Percentiles rank a stretch among this genome's conserved stretches.
Evolutionary conservation across 176 grass and related monocot species (phyloP).

Genomic region (Pontederia paniculata): DNA sequence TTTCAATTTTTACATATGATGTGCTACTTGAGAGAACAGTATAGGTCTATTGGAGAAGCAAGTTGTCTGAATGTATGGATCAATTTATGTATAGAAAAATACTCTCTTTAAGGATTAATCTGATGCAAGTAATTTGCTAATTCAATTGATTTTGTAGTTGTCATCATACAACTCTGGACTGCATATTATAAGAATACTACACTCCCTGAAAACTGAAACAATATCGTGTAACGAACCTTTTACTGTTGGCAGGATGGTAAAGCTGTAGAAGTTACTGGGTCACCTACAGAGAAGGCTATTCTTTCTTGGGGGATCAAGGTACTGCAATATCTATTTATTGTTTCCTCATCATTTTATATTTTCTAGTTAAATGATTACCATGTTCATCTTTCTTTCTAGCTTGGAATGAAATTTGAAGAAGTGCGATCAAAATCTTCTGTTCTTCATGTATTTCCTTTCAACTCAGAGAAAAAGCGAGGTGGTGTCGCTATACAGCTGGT

Average conservation of each 20-base stretch:
- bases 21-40: not conserved
- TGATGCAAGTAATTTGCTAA: too few species aligned
- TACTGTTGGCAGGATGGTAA: conserved; percentile 33
- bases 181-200: too few species aligned
- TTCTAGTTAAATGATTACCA: conserved; percentile 1
- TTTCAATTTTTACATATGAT: too few species aligned
- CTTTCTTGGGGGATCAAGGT: conserved; percentile 78
- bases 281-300: conserved; percentile 93
- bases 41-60: too few species aligned
- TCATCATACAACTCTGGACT: too few species aligned
- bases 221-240: not conserved
- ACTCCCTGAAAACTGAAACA: not conserved
- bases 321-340: conserved; percentile 17
- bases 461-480: conserved; percentile 74
- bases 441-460: conserved; percentile 78
- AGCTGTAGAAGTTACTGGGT: conserved; percentile 60
- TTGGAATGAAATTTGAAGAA: conserved; percentile 60
- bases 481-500: conserved; percentile 62
- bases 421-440: conserved; percentile 63
- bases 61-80: too few species aligned
- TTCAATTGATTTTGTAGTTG: too few species aligned
- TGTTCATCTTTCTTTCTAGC: conserved; percentile 35
- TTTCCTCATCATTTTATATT: conserved; percentile 8
- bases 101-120: too few species aligned
- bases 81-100: too few species aligned